phyloP scores from a whole-genome alignment of 2,329 filamentous ascomycete species.

The Cadophora gregata region DNA sequence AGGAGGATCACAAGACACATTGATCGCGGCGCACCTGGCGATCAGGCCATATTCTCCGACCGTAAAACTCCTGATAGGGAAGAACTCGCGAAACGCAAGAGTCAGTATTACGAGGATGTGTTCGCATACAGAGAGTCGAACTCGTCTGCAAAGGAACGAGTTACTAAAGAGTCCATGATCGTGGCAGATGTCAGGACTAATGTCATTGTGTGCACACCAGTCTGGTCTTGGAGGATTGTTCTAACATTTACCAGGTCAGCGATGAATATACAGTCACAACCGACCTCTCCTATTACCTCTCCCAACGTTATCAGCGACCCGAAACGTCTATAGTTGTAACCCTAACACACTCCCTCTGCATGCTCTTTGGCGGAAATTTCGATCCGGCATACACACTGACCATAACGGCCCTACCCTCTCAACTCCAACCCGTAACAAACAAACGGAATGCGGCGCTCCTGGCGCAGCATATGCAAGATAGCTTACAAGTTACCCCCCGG shows the following conservation, averaged over 20 bases:
- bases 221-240: conserved; percentile 32
- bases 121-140: conserved; percentile 44
- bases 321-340: conserved; percentile 76
- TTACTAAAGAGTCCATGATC: conserved; percentile 53
- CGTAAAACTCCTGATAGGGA: conserved; percentile 40
- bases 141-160: conserved; percentile 39
- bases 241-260: conserved; percentile 60
- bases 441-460: conserved; percentile 80
- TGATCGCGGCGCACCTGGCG: conserved; percentile 41
- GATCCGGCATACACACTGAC: conserved; percentile 82
- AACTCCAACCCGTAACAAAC: conserved; percentile 77
- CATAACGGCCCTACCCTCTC: conserved; percentile 71
- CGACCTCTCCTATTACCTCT: conserved; percentile 74
- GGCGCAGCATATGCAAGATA: conserved; percentile 75
- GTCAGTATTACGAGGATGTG: conserved; percentile 45
- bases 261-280: conserved; percentile 79
- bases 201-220: conserved; percentile 57
- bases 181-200: conserved; percentile 70
- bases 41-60: conserved; percentile 37
- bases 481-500: conserved; percentile 67
- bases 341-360: conserved; percentile 75
- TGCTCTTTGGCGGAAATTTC: conserved; percentile 76
- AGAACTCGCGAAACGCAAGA: conserved; percentile 40
- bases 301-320: conserved; percentile 76
- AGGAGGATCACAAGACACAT: conserved; percentile 38